Percentiles rank a stretch among this genome's conserved stretches.
These are phyloP conservation scores for Setaria viridis DNA, from an alignment of 202 grass and related monocot species.

Conservation along the genomic window DNA sequence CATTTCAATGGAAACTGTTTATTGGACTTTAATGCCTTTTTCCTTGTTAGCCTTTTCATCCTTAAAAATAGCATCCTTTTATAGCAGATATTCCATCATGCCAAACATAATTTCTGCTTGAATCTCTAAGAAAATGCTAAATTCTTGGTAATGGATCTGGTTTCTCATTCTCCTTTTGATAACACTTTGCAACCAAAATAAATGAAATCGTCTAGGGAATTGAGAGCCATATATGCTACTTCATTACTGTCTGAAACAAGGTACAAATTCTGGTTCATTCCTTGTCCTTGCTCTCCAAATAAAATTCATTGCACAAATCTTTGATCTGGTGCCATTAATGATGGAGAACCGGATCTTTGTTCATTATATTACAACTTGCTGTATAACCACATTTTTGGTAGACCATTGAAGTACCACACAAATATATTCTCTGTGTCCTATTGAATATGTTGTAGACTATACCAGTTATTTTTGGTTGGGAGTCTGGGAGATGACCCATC, in stretches of 20 bases:
- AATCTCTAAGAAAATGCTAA: not conserved
- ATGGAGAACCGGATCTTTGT: not conserved
- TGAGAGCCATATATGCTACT: not conserved
- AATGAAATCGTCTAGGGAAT: not conserved
- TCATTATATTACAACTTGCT: not conserved
- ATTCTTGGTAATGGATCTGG: not conserved
- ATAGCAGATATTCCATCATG: not conserved
- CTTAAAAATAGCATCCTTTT: not conserved
- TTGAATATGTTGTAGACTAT: not conserved
- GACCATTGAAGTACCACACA: not conserved
- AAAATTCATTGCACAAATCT: not conserved
- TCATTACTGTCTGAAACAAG: not conserved
- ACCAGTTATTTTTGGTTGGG: conserved; percentile 25
- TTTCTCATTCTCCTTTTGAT: not conserved
- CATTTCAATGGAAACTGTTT: not conserved
- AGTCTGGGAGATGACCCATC: conserved; percentile 4
- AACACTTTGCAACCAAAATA: not conserved
- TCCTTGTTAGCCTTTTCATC: not conserved
- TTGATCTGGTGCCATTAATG: not conserved
- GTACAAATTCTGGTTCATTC: not conserved
- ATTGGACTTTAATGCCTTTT: not conserved
- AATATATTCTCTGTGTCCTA: not conserved
- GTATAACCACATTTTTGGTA: not conserved
- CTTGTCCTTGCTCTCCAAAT: not conserved
- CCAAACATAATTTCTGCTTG: not conserved